Base-by-base conservation (phyloP, 768 basidiomycete species). In the Boletellus sp. region DNA sequence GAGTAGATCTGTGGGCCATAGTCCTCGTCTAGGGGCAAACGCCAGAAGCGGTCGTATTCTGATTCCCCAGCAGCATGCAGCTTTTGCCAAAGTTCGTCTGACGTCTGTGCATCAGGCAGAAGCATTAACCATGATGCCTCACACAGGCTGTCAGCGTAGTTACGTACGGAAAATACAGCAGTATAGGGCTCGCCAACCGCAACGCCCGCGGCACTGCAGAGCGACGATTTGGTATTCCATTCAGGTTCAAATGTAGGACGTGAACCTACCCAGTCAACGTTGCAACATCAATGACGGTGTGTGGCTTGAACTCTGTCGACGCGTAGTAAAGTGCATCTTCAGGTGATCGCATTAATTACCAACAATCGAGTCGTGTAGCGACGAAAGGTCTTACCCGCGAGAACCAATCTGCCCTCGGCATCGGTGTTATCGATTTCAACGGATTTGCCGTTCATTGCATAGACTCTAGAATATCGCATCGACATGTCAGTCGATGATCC, bases 361-460 rank as follows among this genome's bases (percentile, higher is more conserved):
- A 26, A 2, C 10, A 28, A 33, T 6, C 11, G 17, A 33, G 11
- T 24, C 16, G 20, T 41, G n/a, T 12, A 33, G 32, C 11, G 33
- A 47, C 28, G 39, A 28, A 1, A 33, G 37, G 37, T 59, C 74
- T 38, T 48, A 84, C 83, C 84, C 42, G 90, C 78, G 42, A 92
- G 79, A 26, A 91, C 72, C 37, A 92, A 71, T 12, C 89, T 81
- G 11, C 87, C 89, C 60, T 90, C 89, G 6, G 88, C 88, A 62
- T 90, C 91, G 0, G 90, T 93, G 64, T 91, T 91, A 68, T 92
- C 89, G 24, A 93, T 78, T 63, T 93, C 89, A 16, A 93, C 77
- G 0, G 85, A 82, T 67, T 91, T 92, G 33, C 91, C 89, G 56
- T 91, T 91, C 86, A 91, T 91, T 6, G 89, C 86, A 54, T 87